Evolutionary conservation across 2,329 filamentous ascomycete species (phyloP).

Genomic region (Zasmidium angulare): DNA sequence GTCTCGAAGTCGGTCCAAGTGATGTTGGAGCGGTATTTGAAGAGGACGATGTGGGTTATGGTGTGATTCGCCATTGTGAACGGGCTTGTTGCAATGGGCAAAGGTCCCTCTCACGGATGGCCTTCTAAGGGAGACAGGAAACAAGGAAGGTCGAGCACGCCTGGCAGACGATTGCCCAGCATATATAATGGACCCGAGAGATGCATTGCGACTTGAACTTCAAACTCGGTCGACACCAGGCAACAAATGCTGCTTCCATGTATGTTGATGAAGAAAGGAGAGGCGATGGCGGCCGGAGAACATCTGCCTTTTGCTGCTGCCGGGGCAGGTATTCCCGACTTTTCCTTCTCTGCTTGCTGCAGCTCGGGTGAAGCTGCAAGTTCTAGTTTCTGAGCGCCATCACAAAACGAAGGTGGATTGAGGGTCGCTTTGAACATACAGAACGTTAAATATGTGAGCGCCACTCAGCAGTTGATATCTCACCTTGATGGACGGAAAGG

Average conservation of each 20-base stretch:
- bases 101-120: too few species aligned
- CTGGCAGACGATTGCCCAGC: too few species aligned
- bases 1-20: slow-evolving; percentile 34
- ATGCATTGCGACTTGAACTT: too few species aligned
- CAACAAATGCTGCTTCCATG: too few species aligned
- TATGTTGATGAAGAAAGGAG: too few species aligned
- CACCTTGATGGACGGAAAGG: background rate
- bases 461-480: background rate
- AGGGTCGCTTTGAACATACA: too few species aligned
- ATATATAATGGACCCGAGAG: too few species aligned
- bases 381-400: too few species aligned
- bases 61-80: slow-evolving; percentile 12
- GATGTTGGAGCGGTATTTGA: slow-evolving; percentile 36
- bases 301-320: background rate
- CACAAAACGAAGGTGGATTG: too few species aligned
- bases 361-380: background rate
- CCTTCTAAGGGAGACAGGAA: too few species aligned
- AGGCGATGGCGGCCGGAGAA: background rate
- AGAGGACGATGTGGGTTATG: slow-evolving; percentile 38
- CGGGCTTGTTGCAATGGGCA: background rate
- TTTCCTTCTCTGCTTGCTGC: background rate
- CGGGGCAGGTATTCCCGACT: background rate
- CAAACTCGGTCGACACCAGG: too few species aligned
- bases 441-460: background rate
- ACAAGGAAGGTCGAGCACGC: too few species aligned